Percentiles rank a stretch among this genome's conserved stretches.
phyloP scores from a whole-genome alignment of 2,329 filamentous ascomycete genomes.

The Penicillium occitanis region DNA sequence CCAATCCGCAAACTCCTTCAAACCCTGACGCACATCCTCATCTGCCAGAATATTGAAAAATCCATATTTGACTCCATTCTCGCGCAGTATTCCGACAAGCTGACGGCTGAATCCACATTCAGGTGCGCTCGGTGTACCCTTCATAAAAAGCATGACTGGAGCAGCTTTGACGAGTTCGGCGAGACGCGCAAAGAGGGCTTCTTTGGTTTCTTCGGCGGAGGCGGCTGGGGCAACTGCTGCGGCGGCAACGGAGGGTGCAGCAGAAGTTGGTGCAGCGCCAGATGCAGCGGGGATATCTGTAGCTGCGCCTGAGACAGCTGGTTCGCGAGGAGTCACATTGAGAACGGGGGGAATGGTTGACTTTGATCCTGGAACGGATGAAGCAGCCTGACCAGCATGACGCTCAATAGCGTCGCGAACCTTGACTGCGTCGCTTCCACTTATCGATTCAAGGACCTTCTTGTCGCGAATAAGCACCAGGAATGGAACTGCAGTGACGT shows the following conservation, averaged over 20 bases:
- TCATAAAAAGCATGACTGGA: conserved; percentile 98
- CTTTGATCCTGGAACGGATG: conserved; percentile 28
- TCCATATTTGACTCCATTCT: conserved; percentile 90
- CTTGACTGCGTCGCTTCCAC: conserved; percentile 83
- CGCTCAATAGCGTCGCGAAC: conserved; percentile 83
- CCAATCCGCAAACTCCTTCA: conserved; percentile 99
- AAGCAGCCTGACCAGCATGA: conserved; percentile 58
- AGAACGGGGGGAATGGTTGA: conserved; percentile 41
- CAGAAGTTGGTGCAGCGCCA: conserved; percentile 27
- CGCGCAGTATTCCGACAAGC: conserved; percentile 79
- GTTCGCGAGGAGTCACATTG: conserved; percentile 38
- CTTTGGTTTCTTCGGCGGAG: conserved; percentile 63
- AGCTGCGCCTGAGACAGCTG: conserved; percentile 14
- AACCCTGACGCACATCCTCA: conserved; percentile 90
- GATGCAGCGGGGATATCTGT: conserved; percentile 33
- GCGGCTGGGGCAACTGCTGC: conserved; percentile 28
- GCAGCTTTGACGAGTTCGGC: conserved; percentile 88
- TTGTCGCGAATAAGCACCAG: conserved; percentile 78
- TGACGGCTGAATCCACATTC: conserved; percentile 94
- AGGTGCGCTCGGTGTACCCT: conserved; percentile 82
- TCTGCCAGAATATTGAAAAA: conserved; percentile 99
- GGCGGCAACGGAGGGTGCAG: conserved; percentile 27
- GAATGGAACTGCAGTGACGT: conserved; percentile 92
- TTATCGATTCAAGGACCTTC: conserved; percentile 77
- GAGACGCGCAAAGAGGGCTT: conserved; percentile 80